These are phyloP conservation scores for Candida stauntonica DNA, from an alignment of 805 yeast genomes.

Conservation along the genomic window DNA sequence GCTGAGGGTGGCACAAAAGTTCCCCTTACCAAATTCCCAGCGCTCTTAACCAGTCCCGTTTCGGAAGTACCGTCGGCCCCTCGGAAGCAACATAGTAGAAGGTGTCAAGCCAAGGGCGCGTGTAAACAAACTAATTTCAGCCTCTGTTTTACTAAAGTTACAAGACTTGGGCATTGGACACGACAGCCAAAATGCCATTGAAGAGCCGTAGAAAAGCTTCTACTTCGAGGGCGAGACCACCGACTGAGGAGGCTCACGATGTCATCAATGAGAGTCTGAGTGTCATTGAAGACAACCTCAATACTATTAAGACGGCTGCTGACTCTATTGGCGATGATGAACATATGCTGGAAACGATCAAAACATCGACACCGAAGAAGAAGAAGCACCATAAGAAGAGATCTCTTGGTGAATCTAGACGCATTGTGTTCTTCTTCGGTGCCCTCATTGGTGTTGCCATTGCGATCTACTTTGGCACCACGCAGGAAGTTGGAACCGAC, in stretches of 20 bases:
- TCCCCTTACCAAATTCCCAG: too few species aligned
- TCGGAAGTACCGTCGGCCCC: too few species aligned
- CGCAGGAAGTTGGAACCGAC: constrained; percentile 36
- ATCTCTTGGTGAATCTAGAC: constrained; percentile 34
- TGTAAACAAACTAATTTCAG: too few species aligned
- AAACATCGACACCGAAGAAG: not conserved
- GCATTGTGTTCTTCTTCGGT: constrained; percentile 65
- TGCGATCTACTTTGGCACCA: constrained; percentile 59
- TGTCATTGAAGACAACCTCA: constrained; percentile 17
- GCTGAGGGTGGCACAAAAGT: too few species aligned
- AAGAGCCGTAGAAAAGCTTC: not conserved
- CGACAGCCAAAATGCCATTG: not conserved
- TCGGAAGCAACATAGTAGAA: too few species aligned
- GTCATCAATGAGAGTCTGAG: constrained; percentile 16
- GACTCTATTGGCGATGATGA: too few species aligned
- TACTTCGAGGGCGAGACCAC: constrained; percentile 1
- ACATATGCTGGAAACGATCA: too few species aligned
- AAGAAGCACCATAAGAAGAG: not conserved
- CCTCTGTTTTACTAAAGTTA: too few species aligned
- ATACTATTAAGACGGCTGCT: constrained; percentile 14
- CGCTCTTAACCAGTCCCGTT: too few species aligned
- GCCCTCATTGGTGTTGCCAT: constrained; percentile 62
- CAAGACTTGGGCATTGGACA: too few species aligned
- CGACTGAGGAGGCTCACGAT: constrained; percentile 11
- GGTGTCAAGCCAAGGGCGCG: too few species aligned